phyloP scores from a whole-genome alignment of 2,329 filamentous ascomycete species.

The Cryphonectria carpinicola region DNA sequence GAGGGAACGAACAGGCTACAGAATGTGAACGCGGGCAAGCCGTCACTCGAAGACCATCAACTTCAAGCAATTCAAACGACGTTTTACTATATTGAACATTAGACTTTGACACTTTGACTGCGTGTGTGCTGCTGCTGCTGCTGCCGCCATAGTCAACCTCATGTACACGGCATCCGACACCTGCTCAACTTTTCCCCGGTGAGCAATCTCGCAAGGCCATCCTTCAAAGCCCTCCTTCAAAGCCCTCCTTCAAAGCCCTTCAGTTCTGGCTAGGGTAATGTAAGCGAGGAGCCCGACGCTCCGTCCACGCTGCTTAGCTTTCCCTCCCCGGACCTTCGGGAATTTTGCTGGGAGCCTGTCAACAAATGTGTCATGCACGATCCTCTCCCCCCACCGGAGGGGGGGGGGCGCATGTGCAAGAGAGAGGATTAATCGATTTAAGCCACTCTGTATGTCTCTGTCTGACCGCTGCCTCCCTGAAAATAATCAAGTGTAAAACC shows the following conservation, averaged over 20 bases:
- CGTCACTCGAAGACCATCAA: neutral
- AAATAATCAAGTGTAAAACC: neutral
- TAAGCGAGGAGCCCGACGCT: neutral
- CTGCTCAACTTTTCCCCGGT: neutral
- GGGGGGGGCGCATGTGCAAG: neutral
- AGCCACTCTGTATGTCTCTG: neutral
- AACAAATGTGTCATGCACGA: slow-evolving; percentile 1
- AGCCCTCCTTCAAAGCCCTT: neutral
- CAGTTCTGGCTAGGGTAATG: neutral
- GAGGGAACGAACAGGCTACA: neutral
- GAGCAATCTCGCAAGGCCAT: neutral
- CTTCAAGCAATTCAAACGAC: neutral
- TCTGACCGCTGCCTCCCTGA: neutral
- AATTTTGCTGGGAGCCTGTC: neutral
- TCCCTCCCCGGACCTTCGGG: neutral
- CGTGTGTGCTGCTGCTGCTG: neutral
- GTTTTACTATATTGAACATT: neutral
- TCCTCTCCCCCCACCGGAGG: slow-evolving; percentile 1
- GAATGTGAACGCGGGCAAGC: neutral
- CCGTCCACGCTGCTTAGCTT: neutral
- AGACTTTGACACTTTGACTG: neutral
- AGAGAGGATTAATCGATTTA: neutral
- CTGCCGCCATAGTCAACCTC: neutral
- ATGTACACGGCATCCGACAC: neutral
- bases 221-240: neutral